Base-by-base conservation (phyloP, 2,329 filamentous ascomycete species). In the Apiospora hydei region DNA sequence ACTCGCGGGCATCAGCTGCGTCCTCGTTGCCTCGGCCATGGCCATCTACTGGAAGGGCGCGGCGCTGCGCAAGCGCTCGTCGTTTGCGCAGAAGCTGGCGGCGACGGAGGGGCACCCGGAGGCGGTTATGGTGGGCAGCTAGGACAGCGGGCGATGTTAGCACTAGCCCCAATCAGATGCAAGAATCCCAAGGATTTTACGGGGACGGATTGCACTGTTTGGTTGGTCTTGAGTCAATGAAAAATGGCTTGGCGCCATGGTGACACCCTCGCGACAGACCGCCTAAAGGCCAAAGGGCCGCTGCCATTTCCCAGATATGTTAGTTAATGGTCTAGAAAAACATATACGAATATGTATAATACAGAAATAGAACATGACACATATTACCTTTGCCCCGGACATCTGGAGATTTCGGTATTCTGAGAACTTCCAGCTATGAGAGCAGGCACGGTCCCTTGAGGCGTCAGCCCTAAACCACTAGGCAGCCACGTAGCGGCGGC, bases 31-130 rank as follows among this genome's bases (percentile, higher is more conserved):
- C 61, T 86, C 88, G 0, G 87, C 90, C 3, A 89, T 88, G 73
- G 76, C 87, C 24, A 86, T 90, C 75, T 90, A 89, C 76, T 85
- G 82, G 81, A 87, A 89, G 73, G 89, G 89, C 0, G 86, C 88
- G 0, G 78, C 81, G 13, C 85, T 91, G 46, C 82, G 89, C 4
- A 83, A 79, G 43, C 83, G 82, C 53, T 88, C 85, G 44, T 83
- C 85, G 47, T 90, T 90, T 77, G 88, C 88, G 5, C 89, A 92
- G 81, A 85, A 86, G 57, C 82, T 93, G 4, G 88, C 88, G 16
- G 82, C 82, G 30, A 66, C 57, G 0, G 66, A 46, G n/a, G 57
- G 21, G 34, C 21, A 24, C 3, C 49, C 49, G 18, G 57, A 64
- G 34, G 57, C 10, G 8, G 30, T 14, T 8, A 7, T n/a, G 1